Evolutionary conservation across 495 filamentous ascomycete genomes (phyloP), one percentile per base, ranked within the genome.

Genomic region (Daldinia vernicosa): DNA sequence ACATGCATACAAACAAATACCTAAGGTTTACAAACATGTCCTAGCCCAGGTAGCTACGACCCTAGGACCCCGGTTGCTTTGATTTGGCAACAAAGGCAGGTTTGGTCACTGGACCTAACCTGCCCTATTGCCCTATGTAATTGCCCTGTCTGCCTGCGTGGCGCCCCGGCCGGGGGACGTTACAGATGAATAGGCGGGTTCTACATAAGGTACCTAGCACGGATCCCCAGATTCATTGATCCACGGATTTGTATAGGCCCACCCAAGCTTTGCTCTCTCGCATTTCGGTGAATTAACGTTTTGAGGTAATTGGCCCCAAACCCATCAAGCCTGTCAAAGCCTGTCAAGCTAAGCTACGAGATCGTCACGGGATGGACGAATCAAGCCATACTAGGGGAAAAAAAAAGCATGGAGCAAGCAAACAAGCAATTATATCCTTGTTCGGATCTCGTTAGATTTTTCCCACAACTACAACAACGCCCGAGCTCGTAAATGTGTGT

Each of bases 101-200:
- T 53, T 69, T 69, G 66, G 70, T 68, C 70, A 73, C 47, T 73
- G 59, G 65, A 69, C 70, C 66, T 58, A 32, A 69, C 70, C 66
- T 58, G 27, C 60, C 60, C 55, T 60, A 58, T 62, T 9, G 35
- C 54, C 53, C 35, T 63, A 26, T 53, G n/a, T n/a, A n/a, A n/a
- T n/a, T n/a, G n/a, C n/a, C n/a, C 32, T 9, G 32, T 32, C 30
- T 32, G 1, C 32, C 1, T 33, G 32, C 11, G 32, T 33, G 50
- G 50, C 50, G 50, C 27, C 50, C 54, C 65, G 45, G 70, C 39
- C 61, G 43, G 56, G 50, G 43, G 28, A 62, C 19, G 51, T 40
- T 47, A 53, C 26, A 58, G 53, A 32, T 35, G 32, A 22, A 57
- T 28, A 26, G 50, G 43, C 30, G 22, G 50, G 40, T 51, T 63